Evolutionary conservation across 495 filamentous ascomycete species (phyloP), one percentile per base, ranked within the genome.

Genomic region (Talaromyces ruber): DNA sequence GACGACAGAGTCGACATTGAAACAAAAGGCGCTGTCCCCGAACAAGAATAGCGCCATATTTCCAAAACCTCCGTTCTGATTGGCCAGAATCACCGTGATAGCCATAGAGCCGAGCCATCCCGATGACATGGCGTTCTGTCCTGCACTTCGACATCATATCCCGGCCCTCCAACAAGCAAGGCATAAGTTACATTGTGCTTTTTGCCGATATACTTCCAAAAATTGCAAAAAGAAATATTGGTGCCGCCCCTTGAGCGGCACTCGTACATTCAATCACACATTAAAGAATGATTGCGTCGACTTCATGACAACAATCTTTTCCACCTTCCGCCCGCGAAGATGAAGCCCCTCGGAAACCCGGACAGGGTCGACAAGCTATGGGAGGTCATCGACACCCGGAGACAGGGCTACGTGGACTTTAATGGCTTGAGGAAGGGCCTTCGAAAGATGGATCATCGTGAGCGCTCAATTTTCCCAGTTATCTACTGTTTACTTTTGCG

Each of bases 371-470:
- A 88, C 70, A 80, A 83, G 68, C 82, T 97, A 63, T 97, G 92
- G 92, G 74, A 74, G 63, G 84, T 82, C 59, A 80, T 98, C 64
- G 93, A 96, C 70, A 86, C 87, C 57, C 82, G 82, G 62, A 81
- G 82, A 43, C 84, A 87, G 62, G 91, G 92, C 34, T 83, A 89
- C 71, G 76, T 98, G 63, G 92, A 98, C 75, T 75, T 91, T 58
- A 85, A 85, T 69, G 91, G 86, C 18, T 75, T 98, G 62, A 89
- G 91, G 73, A 89, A 85, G 72, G 94, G 95, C 14, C 73, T 98
- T 63, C 86, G 77, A 71, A 88, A 86, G 72, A 91, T 98, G 63
- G 92, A 98, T 72, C 94, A 98, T 73, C 94, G 93, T 95, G 79
- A 81, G 91, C 72, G 55, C 54, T 62, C 34, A n/a, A 58, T n/a